These are phyloP conservation scores for Cryptococcus amylolentus DNA, from an alignment of 1,284 basidiomycete genomes.

Conservation along the genomic window DNA sequence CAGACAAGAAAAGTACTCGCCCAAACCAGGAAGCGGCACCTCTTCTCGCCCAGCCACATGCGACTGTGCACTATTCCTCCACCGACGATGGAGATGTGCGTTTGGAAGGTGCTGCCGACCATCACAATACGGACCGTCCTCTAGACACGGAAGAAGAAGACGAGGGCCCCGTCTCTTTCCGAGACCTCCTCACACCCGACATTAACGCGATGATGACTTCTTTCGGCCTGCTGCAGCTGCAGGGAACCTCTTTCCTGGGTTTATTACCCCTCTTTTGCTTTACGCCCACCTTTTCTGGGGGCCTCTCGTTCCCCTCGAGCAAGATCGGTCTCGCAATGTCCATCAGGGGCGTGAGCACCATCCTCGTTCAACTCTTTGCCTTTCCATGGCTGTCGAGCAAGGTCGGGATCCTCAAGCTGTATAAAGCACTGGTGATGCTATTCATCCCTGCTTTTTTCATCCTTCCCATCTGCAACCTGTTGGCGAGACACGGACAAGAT, in stretches of 20 bases:
- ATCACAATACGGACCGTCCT: not conserved
- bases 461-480: conserved; percentile 33
- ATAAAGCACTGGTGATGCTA: conserved; percentile 28
- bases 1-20: not conserved
- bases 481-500: conserved; percentile 23
- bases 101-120: not conserved
- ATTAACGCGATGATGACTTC: conserved; percentile 33
- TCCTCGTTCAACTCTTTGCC: conserved; percentile 37
- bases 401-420: conserved; percentile 35
- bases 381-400: conserved; percentile 37
- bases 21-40: not conserved
- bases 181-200: conserved; percentile 9
- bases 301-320: conserved; percentile 32
- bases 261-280: conserved; percentile 45
- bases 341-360: conserved; percentile 30
- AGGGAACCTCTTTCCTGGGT: conserved; percentile 26
- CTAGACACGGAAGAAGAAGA: not conserved
- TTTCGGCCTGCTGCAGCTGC: conserved; percentile 34
- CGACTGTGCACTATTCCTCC: conserved; percentile 4
- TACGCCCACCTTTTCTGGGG: conserved; percentile 35
- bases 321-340: conserved; percentile 39
- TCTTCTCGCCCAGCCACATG: not conserved
- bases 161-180: conserved; percentile 7
- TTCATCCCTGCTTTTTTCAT: conserved; percentile 37
- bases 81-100: conserved; percentile 3